Evolutionary conservation across 2,329 filamentous ascomycete species (phyloP).

Genomic region (Trichoderma sp.): DNA sequence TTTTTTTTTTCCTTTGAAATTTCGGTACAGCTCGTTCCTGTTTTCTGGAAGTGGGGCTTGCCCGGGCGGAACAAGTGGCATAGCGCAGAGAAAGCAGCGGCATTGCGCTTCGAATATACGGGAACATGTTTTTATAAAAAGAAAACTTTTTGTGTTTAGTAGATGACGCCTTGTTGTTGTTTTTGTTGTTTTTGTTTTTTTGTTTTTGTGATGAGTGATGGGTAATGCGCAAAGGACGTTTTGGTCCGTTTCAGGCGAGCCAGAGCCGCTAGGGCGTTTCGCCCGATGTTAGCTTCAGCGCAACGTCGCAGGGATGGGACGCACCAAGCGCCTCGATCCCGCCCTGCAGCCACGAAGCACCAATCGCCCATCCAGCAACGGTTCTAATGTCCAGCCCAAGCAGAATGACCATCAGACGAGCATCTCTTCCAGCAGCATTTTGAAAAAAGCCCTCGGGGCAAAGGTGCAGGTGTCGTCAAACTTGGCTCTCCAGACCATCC

Average conservation of each 20-base stretch:
- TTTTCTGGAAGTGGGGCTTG: background rate
- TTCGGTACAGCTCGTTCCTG: background rate
- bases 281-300: constrained; percentile 9
- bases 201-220: background rate
- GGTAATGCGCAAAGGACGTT: background rate
- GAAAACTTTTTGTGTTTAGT: background rate
- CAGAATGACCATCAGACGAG: background rate
- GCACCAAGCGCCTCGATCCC: background rate
- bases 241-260: background rate
- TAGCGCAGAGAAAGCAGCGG: background rate
- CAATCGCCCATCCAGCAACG: background rate
- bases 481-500: constrained; percentile 15
- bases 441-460: background rate
- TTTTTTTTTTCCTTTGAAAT: constrained; percentile 5
- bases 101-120: constrained; percentile 15
- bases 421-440: background rate
- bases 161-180: background rate
- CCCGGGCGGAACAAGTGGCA: background rate
- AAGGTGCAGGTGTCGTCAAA: constrained; percentile 14
- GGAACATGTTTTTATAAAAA: background rate
- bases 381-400: background rate
- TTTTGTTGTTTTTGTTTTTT: background rate
- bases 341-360: background rate
- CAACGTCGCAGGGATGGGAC: constrained; percentile 3
- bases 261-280: constrained; percentile 8